Base-by-base conservation (phyloP, 192 early-diverging fungal genomes). In the Coemansia sp. region DNA sequence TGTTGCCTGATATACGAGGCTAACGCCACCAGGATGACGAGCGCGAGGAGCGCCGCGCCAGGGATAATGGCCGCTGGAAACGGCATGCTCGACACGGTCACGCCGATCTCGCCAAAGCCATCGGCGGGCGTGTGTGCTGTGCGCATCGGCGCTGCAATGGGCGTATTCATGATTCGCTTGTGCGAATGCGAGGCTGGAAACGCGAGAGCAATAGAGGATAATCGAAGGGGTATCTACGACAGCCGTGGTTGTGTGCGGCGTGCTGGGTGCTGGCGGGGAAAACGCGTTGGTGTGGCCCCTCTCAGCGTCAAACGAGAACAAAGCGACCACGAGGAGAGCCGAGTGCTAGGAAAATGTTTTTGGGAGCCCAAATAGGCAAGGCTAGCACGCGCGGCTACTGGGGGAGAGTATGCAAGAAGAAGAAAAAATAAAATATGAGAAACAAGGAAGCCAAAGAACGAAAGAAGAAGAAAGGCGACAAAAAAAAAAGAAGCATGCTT, bases 31-130 rank as follows among this genome's bases (percentile, higher is more conserved):
- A 69, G 20, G 8, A 56, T 26, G 6, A 62, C 58, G 57, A 70
- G 73, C 36, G 34, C 61, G 26, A 79, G 67, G 21, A 79, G 60
- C 36, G 60, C 59, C 10, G 66, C 45, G 28, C 77, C 77, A 21
- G 77, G 77, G 6, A 73, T 56, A 28, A 74, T 65, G 21, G 53
- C 61, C 14, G 65, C 64, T 9, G 65, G 23, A 36, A 55, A 70
- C 23, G 41, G 55, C 53, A 59, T 33, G 53, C 60, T 36, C 18
- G 34, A 36, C 20, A 33, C 56, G 43, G 59, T 43, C 53, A 33
- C 31, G 28, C 45, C 57, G 11, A 31, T 35, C 18, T 25, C 45
- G 21, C 26, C 23, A 6, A 20, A 20, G 26, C 45, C 41, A 42
- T 34, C 20, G 14, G 60, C 26, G 0, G 9, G 16, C 62, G 60